Evolutionary conservation across 257 asterid genomes (phyloP), one percentile per base, ranked within the genome.

Genomic region (Haberlea rhodopensis): DNA sequence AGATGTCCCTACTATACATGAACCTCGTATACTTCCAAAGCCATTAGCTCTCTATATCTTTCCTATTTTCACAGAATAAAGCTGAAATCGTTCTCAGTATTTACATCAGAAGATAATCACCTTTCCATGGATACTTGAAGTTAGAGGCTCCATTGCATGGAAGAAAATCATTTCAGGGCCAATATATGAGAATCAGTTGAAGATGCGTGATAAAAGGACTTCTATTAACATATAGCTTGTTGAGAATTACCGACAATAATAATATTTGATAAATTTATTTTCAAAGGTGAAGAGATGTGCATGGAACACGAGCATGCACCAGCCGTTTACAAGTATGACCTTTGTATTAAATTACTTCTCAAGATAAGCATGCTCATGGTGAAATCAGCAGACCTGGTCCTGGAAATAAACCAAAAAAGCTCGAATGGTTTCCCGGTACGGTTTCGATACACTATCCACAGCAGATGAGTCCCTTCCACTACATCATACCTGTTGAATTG

Each of bases 351-450:
- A 37, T 37, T 2, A 37, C 46, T 37, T 2, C n/a, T 8, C 45
- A 62, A 62, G 58, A 27, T 49, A 52, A 46, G n/a, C 63, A 40
- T 19, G 31, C 27, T 37, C 59, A 67, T 37, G 46, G 29, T 22
- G 61, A 66, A 21, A 57, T 22, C 40, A 49, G 68, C 76, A 40
- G 51, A 92, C 99, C 99, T 92, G 99, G 75, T 84, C 90, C 80
- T 87, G 99, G 76, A 92, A 92, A 79, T 85, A 92, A 58, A 79
- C 97, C 88, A 92, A 78, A 68, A 92, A 92, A 57, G 99, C 84
- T 79, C 99, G 84, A 74, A 92, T 92, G 19, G 99, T 92, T 81
- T 92, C 99, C 75, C 99, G 73, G 75, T 89, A 92, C 4, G 99
- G 95, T 83, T 89, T 92, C 57, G 99, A 89, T 76, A 89, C 97